phyloP scores from a whole-genome alignment of 352 stramenopile species.

The Pythium phragmiticola region DNA sequence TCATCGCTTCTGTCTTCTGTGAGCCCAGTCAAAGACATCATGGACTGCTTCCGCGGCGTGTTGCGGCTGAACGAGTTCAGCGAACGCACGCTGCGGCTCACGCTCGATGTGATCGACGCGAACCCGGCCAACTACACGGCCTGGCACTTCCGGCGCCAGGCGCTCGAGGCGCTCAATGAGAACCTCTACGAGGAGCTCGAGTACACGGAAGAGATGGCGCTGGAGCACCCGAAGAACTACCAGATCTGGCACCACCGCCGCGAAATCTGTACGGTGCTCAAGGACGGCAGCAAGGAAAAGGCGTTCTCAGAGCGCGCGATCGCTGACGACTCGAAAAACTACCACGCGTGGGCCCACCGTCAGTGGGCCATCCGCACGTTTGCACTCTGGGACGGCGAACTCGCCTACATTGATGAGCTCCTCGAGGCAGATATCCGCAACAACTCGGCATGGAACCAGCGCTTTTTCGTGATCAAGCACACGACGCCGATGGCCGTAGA shows the following conservation, averaged over 20 bases:
- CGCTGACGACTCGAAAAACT: slow-evolving; percentile 97
- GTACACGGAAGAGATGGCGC: slow-evolving; percentile 85
- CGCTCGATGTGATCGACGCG: slow-evolving; percentile 90
- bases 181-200: slow-evolving; percentile 67
- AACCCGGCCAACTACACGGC: slow-evolving; percentile 99
- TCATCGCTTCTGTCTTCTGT: background rate
- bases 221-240: slow-evolving; percentile 98
- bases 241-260: slow-evolving; percentile 99
- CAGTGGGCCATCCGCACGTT: slow-evolving; percentile 93
- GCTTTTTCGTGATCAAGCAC: slow-evolving; percentile 82
- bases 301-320: slow-evolving; percentile 92
- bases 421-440: slow-evolving; percentile 94
- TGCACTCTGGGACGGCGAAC: slow-evolving; percentile 90
- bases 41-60: slow-evolving; percentile 95
- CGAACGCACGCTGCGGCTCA: slow-evolving; percentile 90
- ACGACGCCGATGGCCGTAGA: slow-evolving; percentile 36
- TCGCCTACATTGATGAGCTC: slow-evolving; percentile 89
- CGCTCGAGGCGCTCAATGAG: slow-evolving; percentile 78
- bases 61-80: slow-evolving; percentile 90
- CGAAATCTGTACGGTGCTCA: slow-evolving; percentile 87
- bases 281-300: slow-evolving; percentile 88
- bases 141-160: slow-evolving; percentile 94
- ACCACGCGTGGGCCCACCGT: slow-evolving; percentile 98
- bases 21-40: slow-evolving; percentile 73
- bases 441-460: slow-evolving; percentile 94